phyloP scores from a whole-genome alignment of 2,329 filamentous ascomycete genomes.

The Alternaria brassicicola region DNA sequence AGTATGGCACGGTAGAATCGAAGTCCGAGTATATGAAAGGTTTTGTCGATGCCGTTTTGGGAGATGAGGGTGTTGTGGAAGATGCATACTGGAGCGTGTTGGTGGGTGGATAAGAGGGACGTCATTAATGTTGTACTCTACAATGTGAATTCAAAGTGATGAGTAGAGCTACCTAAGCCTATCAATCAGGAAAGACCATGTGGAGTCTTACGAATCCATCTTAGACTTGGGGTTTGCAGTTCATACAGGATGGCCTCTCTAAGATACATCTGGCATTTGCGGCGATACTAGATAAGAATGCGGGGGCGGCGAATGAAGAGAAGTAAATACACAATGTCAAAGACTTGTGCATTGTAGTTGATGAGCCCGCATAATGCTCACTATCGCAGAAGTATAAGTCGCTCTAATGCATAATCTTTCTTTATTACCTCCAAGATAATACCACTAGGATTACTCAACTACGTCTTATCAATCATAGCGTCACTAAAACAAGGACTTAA shows the following conservation, averaged over 20 bases:
- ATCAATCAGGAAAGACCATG: not conserved
- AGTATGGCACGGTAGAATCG: not conserved
- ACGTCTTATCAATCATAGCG: no score
- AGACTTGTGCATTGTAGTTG: not conserved
- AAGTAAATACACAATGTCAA: not conserved
- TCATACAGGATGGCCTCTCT: not conserved
- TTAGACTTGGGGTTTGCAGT: not conserved
- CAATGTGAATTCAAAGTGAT: not conserved
- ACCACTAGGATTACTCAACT: not conserved
- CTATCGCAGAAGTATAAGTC: not conserved
- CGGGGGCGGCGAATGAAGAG: not conserved
- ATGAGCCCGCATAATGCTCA: not conserved
- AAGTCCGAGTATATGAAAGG: not conserved
- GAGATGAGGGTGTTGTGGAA: not conserved
- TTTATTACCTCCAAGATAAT: not conserved
- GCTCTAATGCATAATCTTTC: not conserved
- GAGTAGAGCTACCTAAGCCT: not conserved
- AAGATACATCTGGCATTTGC: not conserved
- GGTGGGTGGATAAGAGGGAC: not conserved
- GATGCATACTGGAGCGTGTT: not conserved
- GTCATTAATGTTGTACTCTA: not conserved
- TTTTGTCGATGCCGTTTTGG: not conserved
- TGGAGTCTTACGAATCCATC: fast-evolving
- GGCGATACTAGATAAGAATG: not conserved
- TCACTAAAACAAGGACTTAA: not conserved